These are phyloP conservation scores for Metarhizium sp. DNA, from an alignment of 2,329 filamentous ascomycete genomes.

Conservation along the genomic window DNA sequence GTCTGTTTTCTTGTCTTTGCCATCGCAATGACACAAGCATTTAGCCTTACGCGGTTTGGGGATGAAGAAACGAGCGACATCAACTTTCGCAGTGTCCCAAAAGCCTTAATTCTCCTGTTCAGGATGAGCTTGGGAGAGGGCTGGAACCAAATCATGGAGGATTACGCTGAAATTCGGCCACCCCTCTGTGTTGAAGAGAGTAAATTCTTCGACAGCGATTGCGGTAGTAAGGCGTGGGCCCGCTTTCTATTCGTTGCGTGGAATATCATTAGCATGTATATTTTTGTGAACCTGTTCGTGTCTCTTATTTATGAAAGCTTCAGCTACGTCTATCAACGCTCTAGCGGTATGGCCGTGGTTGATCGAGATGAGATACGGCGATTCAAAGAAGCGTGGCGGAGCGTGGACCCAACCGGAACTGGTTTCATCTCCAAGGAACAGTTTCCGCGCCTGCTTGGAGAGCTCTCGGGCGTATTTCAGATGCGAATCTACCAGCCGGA, in stretches of 20 bases:
- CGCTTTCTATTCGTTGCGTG: conserved; percentile 84
- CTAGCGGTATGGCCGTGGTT: conserved; percentile 82
- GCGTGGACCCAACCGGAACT: conserved; percentile 82
- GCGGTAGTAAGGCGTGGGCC: conserved; percentile 84
- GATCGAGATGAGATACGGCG: conserved; percentile 89
- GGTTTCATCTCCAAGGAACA: conserved; percentile 85
- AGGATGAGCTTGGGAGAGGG: conserved; percentile 89
- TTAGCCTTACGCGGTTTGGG: conserved; percentile 87
- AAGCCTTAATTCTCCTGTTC: conserved; percentile 87
- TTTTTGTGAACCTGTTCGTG: conserved; percentile 96
- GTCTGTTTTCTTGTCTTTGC: conserved; percentile 94
- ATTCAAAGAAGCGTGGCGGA: conserved; percentile 98
- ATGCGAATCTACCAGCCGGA: conserved; percentile 94
- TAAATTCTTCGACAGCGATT: conserved; percentile 81
- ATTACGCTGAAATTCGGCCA: conserved; percentile 71
- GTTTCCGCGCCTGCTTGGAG: conserved; percentile 80
- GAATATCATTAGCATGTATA: conserved; percentile 99
- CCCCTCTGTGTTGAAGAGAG: conserved; percentile 68
- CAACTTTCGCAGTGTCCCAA: conserved; percentile 91
- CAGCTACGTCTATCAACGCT: conserved; percentile 96
- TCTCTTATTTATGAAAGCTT: conserved; percentile 99
- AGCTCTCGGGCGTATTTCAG: conserved; percentile 90
- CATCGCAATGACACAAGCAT: conserved; percentile 91
- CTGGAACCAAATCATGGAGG: conserved; percentile 96
- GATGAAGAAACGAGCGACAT: conserved; percentile 62